phyloP scores from a whole-genome alignment of 768 basidiomycete genomes.

The Sutorius australiensis region DNA sequence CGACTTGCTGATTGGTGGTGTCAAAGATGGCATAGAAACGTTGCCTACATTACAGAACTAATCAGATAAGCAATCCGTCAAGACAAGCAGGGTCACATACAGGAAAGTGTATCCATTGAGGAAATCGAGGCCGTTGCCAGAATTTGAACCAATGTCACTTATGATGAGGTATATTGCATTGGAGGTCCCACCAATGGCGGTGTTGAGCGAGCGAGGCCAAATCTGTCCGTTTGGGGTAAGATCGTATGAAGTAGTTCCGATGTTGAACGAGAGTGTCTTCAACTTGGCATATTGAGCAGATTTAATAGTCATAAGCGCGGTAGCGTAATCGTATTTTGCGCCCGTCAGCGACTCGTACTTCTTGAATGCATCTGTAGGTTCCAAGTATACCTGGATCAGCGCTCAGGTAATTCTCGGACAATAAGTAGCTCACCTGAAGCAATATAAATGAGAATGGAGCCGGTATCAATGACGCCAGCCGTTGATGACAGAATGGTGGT shows the following conservation, averaged over 20 bases:
- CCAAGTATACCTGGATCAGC: not conserved
- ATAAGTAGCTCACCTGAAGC: conserved; percentile 14
- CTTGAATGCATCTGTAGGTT: conserved; percentile 21
- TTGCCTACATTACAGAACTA: conserved; percentile 20
- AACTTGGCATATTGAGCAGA: conserved; percentile 21
- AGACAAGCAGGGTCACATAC: not conserved
- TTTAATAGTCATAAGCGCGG: conserved; percentile 26
- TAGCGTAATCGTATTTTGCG: conserved; percentile 20
- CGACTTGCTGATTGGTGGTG: conserved; percentile 36
- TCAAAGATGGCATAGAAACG: conserved; percentile 44
- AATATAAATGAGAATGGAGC: conserved; percentile 30
- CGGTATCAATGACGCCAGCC: conserved; percentile 35
- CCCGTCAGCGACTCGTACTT: conserved; percentile 25
- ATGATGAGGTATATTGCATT: conserved; percentile 28
- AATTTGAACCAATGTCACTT: conserved; percentile 10
- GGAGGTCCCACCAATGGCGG: conserved; percentile 23
- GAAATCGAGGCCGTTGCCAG: conserved; percentile 17
- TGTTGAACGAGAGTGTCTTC: conserved; percentile 23
- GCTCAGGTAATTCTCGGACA: not conserved
- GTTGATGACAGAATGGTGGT: conserved; percentile 21
- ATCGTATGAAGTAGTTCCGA: conserved; percentile 11
- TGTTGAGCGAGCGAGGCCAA: conserved; percentile 33
- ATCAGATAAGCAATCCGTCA: not conserved
- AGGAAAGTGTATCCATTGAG: conserved; percentile 17
- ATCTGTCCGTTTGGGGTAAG: conserved; percentile 30